phyloP scores from a whole-genome alignment of 768 basidiomycete genomes.

The Podaxis carcinomalis region DNA sequence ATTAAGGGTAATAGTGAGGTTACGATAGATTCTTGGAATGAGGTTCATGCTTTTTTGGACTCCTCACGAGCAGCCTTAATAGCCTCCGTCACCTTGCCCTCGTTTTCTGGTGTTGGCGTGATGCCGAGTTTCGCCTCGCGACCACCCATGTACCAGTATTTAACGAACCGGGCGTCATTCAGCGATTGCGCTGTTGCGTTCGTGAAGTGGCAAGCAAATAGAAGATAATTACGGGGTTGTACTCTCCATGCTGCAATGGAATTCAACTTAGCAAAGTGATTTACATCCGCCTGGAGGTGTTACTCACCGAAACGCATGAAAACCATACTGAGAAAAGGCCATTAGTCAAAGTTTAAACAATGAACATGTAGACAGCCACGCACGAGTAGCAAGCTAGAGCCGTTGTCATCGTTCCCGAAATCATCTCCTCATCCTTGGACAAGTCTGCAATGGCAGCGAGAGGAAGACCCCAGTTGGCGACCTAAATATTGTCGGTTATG shows the following conservation, averaged over 20 bases:
- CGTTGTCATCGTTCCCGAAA: conserved; percentile 95
- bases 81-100: conserved; percentile 46
- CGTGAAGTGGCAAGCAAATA: conserved; percentile 91
- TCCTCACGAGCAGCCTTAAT: conserved; percentile 40
- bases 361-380: conserved; percentile 29
- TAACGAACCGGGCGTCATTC: conserved; percentile 81
- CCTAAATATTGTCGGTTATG: conserved; percentile 39
- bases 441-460: conserved; percentile 90
- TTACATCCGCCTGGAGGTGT: conserved; percentile 2
- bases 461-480: conserved; percentile 98
- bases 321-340: conserved; percentile 45
- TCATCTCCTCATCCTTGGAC: conserved; percentile 91
- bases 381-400: conserved; percentile 91
- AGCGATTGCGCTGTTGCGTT: conserved; percentile 84
- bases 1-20: conserved; percentile 9
- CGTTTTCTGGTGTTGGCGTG: conserved; percentile 22
- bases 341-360: background rate
- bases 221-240: conserved; percentile 91
- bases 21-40: conserved; percentile 18
- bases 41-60: conserved; percentile 28
- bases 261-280: background rate
- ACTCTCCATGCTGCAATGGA: conserved; percentile 79
- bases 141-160: conserved; percentile 90
- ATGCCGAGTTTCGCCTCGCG: conserved; percentile 64
- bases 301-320: conserved; percentile 92